Conservation (phyloP, 2,329 filamentous ascomycete species). For the Penicillium palitans region DNA sequence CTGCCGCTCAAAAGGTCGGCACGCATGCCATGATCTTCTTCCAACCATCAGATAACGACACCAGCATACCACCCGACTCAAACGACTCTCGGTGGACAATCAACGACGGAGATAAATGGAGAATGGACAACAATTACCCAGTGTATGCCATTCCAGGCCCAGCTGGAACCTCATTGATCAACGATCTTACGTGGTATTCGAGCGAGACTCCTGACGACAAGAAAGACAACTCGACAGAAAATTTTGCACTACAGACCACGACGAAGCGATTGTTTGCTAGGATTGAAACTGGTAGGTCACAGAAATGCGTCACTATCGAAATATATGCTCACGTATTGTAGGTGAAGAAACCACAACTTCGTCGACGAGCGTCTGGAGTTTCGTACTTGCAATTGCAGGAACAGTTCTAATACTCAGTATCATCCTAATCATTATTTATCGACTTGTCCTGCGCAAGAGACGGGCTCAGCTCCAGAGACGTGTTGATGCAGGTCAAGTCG, state of each 20-base stretch:
- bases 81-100: slow-evolving; percentile 70
- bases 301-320: slow-evolving; percentile 15
- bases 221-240: slow-evolving; percentile 30
- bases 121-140: slow-evolving; percentile 68
- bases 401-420: slow-evolving; percentile 70
- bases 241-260: not conserved
- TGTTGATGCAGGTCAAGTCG: slow-evolving; percentile 75
- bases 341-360: slow-evolving; percentile 43
- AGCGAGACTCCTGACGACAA: slow-evolving; percentile 63
- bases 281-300: slow-evolving; percentile 47
- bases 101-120: slow-evolving; percentile 70
- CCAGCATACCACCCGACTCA: slow-evolving; percentile 63
- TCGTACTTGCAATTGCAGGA: slow-evolving; percentile 75
- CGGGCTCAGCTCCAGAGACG: slow-evolving; percentile 67
- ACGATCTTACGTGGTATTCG: slow-evolving; percentile 72
- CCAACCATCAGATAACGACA: slow-evolving; percentile 46
- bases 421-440: slow-evolving; percentile 68
- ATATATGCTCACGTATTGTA: slow-evolving; percentile 50
- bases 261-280: slow-evolving; percentile 50
- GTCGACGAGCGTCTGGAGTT: slow-evolving; percentile 78
- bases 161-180: slow-evolving; percentile 68
- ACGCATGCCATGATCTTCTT: slow-evolving; percentile 62
- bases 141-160: slow-evolving; percentile 76
- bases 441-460: slow-evolving; percentile 70
- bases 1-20: slow-evolving; percentile 60